Evolutionary conservation across 257 asterid species (phyloP).

Genomic region (Cynanchum wilfordii): DNA sequence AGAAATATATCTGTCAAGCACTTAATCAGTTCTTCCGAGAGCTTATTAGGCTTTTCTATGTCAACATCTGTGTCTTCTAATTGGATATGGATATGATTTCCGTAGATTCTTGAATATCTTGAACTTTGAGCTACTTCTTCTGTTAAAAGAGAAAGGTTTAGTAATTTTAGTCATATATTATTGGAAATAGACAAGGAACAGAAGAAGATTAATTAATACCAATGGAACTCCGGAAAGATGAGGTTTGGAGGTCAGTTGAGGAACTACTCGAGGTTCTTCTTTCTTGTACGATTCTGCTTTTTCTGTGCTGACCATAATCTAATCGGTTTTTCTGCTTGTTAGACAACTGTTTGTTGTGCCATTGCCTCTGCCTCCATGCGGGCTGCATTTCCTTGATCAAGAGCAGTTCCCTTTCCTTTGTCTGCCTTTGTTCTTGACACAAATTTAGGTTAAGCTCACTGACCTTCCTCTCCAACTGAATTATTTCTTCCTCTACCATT

Average conservation of each 20-base stretch:
- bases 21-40: constrained; percentile 69
- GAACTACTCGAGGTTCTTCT: constrained; percentile 66
- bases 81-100: constrained; percentile 19
- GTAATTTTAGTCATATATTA: no score
- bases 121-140: constrained; percentile 37
- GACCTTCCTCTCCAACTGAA: constrained; percentile 59
- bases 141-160: neutral
- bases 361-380: constrained; percentile 28
- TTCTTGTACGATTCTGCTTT: constrained; percentile 31
- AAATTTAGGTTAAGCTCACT: constrained; percentile 45
- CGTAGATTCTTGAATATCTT: constrained; percentile 35
- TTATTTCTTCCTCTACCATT: constrained; percentile 65
- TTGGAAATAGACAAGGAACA: neutral
- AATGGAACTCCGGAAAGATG: constrained; percentile 27
- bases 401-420: constrained; percentile 38
- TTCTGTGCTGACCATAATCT: constrained; percentile 28
- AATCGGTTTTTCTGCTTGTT: constrained; percentile 36
- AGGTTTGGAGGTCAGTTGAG: constrained; percentile 38
- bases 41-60: constrained; percentile 50
- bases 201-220: constrained; percentile 18
- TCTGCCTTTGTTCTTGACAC: constrained; percentile 47
- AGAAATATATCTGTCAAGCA: constrained; percentile 65
- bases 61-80: constrained; percentile 36
- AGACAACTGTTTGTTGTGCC: constrained; percentile 4
- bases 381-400: constrained; percentile 37